Percentiles rank a stretch among this genome's conserved stretches.
Evolutionary conservation across 441 rosid species (phyloP).

Genomic region (Daphne laureola): DNA sequence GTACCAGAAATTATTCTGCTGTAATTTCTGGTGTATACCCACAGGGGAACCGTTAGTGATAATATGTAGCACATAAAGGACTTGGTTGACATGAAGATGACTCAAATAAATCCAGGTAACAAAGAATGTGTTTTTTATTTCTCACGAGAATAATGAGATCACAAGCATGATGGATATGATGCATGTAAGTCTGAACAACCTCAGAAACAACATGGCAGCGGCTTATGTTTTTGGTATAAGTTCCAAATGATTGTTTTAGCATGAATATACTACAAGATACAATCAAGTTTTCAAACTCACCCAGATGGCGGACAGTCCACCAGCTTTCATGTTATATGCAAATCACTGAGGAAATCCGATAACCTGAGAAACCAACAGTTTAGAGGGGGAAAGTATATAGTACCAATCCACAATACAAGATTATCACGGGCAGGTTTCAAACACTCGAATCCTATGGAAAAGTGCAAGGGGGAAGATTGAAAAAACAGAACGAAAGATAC

Average conservation of each 20-base stretch:
- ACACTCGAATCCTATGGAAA: not conserved
- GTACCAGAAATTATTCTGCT: no score
- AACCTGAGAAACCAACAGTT: slow-evolving; percentile 30
- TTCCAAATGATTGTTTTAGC: not conserved
- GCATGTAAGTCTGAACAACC: not conserved
- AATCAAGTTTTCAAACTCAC: slow-evolving; percentile 23
- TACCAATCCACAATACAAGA: not conserved
- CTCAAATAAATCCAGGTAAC: slow-evolving; percentile 5
- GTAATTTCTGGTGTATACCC: no score
- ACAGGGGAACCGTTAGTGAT: no score
- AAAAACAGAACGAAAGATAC: slow-evolving; percentile 14
- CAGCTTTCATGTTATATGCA: slow-evolving; percentile 38
- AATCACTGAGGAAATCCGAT: slow-evolving; percentile 44
- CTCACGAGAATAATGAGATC: slow-evolving; percentile 1
- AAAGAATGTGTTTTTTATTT: slow-evolving; percentile 8
- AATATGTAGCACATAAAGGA: not conserved
- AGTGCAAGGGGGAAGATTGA: not conserved
- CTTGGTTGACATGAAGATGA: slow-evolving; percentile 5
- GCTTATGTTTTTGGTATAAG: not conserved
- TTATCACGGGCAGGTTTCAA: slow-evolving; percentile 4
- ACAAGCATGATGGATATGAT: not conserved
- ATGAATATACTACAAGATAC: not conserved
- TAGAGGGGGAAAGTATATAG: not conserved
- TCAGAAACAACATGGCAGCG: not conserved
- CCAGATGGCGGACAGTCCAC: slow-evolving; percentile 12